phyloP scores from a whole-genome alignment of 1,284 basidiomycete species.

The Rhodotorula sp. region DNA sequence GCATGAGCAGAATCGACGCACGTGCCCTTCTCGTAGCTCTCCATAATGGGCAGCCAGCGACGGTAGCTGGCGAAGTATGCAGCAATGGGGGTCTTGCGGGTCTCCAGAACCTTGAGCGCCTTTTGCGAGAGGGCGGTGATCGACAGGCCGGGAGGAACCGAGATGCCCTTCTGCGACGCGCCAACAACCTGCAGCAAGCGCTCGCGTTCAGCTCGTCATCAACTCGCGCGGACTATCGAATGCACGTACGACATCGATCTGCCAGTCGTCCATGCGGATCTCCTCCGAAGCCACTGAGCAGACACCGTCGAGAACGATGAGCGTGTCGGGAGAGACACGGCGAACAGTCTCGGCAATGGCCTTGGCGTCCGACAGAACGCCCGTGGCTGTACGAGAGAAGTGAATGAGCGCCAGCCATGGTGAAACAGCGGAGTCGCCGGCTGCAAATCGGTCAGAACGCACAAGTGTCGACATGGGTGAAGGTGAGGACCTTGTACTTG shows the following conservation, averaged over 20 bases:
- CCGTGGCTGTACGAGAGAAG: constrained; percentile 50
- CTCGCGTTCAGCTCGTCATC: neutral
- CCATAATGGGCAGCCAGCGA: constrained; percentile 94
- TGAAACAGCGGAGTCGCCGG: neutral
- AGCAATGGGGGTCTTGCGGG: constrained; percentile 67
- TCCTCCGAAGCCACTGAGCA: constrained; percentile 96
- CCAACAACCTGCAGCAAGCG: constrained; percentile 57
- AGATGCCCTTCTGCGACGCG: constrained; percentile 93
- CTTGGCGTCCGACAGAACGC: constrained; percentile 82
- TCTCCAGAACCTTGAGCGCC: constrained; percentile 74
- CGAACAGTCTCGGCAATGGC: constrained; percentile 73
- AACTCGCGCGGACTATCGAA: too few relatives aligned
- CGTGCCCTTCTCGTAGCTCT: constrained; percentile 67
- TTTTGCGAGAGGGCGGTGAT: constrained; percentile 78
- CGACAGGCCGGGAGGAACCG: constrained; percentile 90
- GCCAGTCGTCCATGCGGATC: constrained; percentile 90
- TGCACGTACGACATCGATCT: constrained; percentile 66
- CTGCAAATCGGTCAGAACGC: constrained; percentile 2
- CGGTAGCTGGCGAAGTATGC: constrained; percentile 90
- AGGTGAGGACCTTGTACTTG: constrained; percentile 85
- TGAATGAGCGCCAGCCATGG: neutral
- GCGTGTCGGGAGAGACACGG: constrained; percentile 78
- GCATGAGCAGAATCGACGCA: neutral
- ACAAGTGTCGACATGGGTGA: constrained; percentile 71
- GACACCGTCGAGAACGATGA: constrained; percentile 86